These are phyloP conservation scores for Rhazya stricta DNA, from an alignment of 257 asterid species.

Conservation along the genomic window DNA sequence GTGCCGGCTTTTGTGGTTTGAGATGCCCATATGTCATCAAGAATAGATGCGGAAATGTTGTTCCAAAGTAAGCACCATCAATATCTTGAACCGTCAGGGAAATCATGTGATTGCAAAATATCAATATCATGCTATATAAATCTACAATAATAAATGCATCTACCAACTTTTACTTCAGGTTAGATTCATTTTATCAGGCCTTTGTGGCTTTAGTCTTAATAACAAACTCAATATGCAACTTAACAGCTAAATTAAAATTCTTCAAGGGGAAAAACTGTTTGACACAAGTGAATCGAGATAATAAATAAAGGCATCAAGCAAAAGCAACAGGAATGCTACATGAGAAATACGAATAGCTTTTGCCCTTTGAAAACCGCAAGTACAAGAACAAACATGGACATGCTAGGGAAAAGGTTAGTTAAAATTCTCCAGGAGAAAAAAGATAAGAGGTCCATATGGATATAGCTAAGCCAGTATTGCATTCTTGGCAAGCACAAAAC, in stretches of 20 bases:
- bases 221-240: neutral
- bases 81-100: constrained; percentile 66
- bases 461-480: neutral
- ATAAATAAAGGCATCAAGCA: neutral
- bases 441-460: neutral
- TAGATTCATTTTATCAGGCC: neutral
- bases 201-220: no score
- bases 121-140: neutral
- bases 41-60: constrained; percentile 92
- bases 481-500: neutral
- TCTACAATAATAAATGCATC: neutral
- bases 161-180: neutral
- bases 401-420: neutral
- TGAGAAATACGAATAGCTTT: neutral
- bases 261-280: neutral
- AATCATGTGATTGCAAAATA: constrained; percentile 17
- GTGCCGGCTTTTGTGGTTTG: constrained; percentile 80
- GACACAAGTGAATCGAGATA: neutral
- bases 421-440: neutral
- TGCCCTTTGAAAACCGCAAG: neutral
- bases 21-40: constrained; percentile 94
- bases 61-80: constrained; percentile 89
- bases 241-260: neutral
- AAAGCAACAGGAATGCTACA: neutral
- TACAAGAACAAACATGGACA: neutral